Evolutionary conservation across 768 basidiomycete genomes (phyloP).

Genomic region (Rhizopogon vinicolor): DNA sequence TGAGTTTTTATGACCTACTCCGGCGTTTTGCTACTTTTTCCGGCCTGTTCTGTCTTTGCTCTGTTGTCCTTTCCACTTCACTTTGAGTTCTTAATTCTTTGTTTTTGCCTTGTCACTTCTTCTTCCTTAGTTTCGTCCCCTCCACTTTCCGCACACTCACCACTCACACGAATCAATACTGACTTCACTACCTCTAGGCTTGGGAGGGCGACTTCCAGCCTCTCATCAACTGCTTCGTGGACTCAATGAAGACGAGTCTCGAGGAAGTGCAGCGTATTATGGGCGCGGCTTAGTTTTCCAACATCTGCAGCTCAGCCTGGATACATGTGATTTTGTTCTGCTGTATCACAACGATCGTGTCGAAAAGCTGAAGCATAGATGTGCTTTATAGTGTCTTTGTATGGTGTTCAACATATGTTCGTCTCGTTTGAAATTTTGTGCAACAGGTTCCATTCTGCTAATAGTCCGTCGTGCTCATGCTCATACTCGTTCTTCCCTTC

Average conservation of each 20-base stretch:
- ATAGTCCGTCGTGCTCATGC: background rate
- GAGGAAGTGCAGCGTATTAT: slow-evolving; percentile 26
- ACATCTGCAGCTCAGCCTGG: background rate
- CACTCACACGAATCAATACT: too few relatives aligned
- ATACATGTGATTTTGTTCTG: background rate
- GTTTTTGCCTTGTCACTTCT: background rate
- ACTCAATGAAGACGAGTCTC: slow-evolving; percentile 19
- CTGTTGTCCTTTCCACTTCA: background rate
- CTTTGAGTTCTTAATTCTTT: background rate
- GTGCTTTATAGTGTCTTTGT: background rate
- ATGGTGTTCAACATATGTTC: background rate
- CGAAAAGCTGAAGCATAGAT: background rate
- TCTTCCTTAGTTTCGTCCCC: background rate
- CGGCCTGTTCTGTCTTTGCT: background rate
- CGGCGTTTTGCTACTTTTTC: background rate
- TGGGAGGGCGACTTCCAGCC: slow-evolving; percentile 31
- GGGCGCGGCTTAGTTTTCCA: background rate
- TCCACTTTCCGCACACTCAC: background rate
- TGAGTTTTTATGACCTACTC: too few relatives aligned
- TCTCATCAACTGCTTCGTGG: slow-evolving; percentile 26
- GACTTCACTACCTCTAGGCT: slow-evolving; percentile 12
- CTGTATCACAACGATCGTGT: background rate
- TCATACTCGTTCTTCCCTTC: background rate
- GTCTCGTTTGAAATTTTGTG: background rate
- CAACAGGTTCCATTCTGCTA: background rate